Base-by-base conservation (phyloP, 1,284 basidiomycete genomes). In the Moesziomyces sp. region DNA sequence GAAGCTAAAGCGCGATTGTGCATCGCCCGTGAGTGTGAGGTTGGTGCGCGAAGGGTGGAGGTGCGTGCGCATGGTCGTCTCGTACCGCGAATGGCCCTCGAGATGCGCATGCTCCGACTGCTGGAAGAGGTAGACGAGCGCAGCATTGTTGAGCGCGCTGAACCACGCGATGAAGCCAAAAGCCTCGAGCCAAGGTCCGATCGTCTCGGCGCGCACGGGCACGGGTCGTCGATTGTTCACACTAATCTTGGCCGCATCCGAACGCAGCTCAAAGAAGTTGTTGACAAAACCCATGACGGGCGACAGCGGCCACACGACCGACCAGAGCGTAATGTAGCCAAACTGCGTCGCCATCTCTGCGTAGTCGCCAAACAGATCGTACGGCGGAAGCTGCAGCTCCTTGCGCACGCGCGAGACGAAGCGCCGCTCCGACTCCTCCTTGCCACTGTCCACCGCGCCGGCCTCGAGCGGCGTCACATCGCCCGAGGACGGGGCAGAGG, bases 191-290 rank as follows among this genome's bases (percentile, higher is more conserved):
- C 96, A 99, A 0, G 94, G 91, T 0, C 96, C 96, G 74, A 98
- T 94, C 5, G 91, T 92, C 81, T 97, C 94, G 13, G 91, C 91
- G 10, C 95, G 90, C 16, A 87, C 86, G 0, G 96, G 94, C 42
- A 97, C 88, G 1, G 96, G 93, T 19, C 94, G 88, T 13, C 93
- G 89, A 52, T 90, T 88, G 81, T 97, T 94, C 16, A 91, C 89
- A 8, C 91, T 90, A 82, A 99, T 92, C 87, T 99, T 99, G 88
- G 96, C 91, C 2, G 96, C 94, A 84, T 99, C 97, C 1, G 91
- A 92, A 28, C 95, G 90, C 9, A 95, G 86, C 85, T 99, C 97
- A 75, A 99, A 87, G 84, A 94, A 89, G 85, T 97, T 96, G 86
- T 97, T 94, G 52, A 84, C 68, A 28, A 82, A 80, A 1, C 76